Evolutionary conservation across 2,329 filamentous ascomycete genomes (phyloP), one percentile per base, ranked within the genome.

Genomic region (Gremmenia infestans): DNA sequence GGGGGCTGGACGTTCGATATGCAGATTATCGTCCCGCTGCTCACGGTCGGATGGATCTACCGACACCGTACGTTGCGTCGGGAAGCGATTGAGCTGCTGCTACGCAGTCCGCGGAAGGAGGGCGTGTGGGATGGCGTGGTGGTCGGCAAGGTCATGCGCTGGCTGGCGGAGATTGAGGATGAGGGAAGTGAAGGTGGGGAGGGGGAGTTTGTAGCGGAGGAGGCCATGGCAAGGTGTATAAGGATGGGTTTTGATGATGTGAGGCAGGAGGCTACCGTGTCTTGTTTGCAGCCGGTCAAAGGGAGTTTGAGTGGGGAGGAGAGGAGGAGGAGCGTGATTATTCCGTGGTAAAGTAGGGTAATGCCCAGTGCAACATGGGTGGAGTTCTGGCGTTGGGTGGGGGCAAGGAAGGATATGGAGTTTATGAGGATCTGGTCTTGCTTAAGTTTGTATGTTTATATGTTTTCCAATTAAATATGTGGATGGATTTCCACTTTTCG

Each of bases 41-140:
- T 63, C 52, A 60, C 60, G 25, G 57, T 66, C 0, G 63, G 63
- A 3, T 65, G 63, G 63, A 57, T 61, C 15, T 63, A 59, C 17
- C 48, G 63, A 4, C 59, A 65, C 42, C 53, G 60, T 32, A 43
- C 56, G 2, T 43, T 65, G 9, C 28, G 62, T n/a, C 42, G 55
- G n/a, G 50, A 63, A 32, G 59, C 58, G 3, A 57, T 67, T 28
- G 46, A 60, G 22, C 52, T 65, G 28, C 55, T 65, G 7, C 49
- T 63, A 7, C 48, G 53, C 4, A 58, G 58, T 40, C 60, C 57
- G 1, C 43, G 59, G 15, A 62, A 59, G 48, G 62, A 63, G 47
- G 62, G 60, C 0, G 49, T 60, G 0, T 64, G 62, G 53, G 62
- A 64, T 45, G 60, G 59, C 4, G 52, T 60, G n/a, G 58, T 65